Evolutionary conservation across 2,329 filamentous ascomycete genomes (phyloP), one percentile per base, ranked within the genome.

Genomic region (Stagonosporopsis cucurbitacearum): DNA sequence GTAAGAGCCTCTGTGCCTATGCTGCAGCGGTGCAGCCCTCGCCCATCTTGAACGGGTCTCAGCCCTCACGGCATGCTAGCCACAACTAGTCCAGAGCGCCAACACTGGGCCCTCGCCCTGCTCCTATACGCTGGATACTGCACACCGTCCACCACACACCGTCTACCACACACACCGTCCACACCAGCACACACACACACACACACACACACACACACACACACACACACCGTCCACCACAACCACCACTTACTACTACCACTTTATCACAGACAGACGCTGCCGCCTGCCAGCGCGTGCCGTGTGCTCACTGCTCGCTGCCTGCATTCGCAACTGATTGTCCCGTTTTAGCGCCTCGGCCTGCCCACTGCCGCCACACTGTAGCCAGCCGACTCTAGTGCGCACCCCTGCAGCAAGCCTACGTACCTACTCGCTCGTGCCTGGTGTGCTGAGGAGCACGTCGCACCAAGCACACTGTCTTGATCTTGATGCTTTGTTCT

Each of bases 1-100:
- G 33, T 19, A 33, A 41, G 52, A 30, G 26, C 23, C 35, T 32
- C 40, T n/a, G n/a, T n/a, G n/a, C n/a, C n/a, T n/a, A n/a, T n/a
- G n/a, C n/a, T n/a, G n/a, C n/a, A n/a, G n/a, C n/a, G n/a, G n/a
- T 53, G 50, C 44, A 50, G 40, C 42, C 49, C 23, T 36, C 45
- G 44, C 33, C 32, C 40, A 49, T 49, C 44, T 41, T n/a, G 8
- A 49, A 47, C n/a, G 25, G 44, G 51, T 43, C 50, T 43, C 50
- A 37, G 50, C 50, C 43, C 32, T 15, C n/a, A 19, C 44, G 7
- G 22, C 17, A 36, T 54, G 46, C 30, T 33, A 25, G 22, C 51
- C 45, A 43, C 13, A 49, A 40, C 49, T 36, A 23, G 17, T 32
- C 45, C 51, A 32, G 52, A 40, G 39, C 45, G 46, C 45, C 40